A percentile compares a stretch with the other conserved stretches of the same genome.
These are phyloP conservation scores for Peniophora sp. DNA, from an alignment of 1,284 basidiomycete species.

Conservation along the genomic window DNA sequence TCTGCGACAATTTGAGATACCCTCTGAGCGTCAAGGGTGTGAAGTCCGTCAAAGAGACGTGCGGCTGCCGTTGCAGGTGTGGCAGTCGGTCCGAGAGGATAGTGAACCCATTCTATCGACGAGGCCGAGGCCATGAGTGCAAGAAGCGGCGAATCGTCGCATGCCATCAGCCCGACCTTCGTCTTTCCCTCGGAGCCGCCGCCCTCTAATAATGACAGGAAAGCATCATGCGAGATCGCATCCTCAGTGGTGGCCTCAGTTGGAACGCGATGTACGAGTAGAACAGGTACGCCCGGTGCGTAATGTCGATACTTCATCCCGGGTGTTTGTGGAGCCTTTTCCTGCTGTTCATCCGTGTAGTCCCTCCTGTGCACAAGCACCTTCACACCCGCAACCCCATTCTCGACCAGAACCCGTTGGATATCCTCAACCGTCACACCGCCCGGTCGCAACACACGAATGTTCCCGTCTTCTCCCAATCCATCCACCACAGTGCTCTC, in stretches of 20 bases:
- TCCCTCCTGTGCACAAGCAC: constrained; percentile 75
- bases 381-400: constrained; percentile 29
- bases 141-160: constrained; percentile 55
- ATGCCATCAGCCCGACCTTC: constrained; percentile 59
- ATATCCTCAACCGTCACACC: constrained; percentile 91
- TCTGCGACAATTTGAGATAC: constrained; percentile 88
- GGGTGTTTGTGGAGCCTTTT: constrained; percentile 84
- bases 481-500: constrained; percentile 97
- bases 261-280: constrained; percentile 51
- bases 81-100: constrained; percentile 52
- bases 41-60: constrained; percentile 82
- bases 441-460: constrained; percentile 87
- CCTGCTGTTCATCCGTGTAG: constrained; percentile 56
- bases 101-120: constrained; percentile 46
- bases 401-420: constrained; percentile 44
- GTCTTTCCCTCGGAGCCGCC: constrained; percentile 9
- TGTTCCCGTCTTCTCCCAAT: constrained; percentile 56
- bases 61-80: constrained; percentile 71
- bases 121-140: constrained; percentile 24
- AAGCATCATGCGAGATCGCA: constrained; percentile 26
- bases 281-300: constrained; percentile 81
- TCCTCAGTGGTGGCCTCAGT: constrained; percentile 21
- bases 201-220: constrained; percentile 26
- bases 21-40: constrained; percentile 68
- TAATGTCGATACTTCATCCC: constrained; percentile 99